Evolutionary conservation across 2,329 filamentous ascomycete genomes (phyloP), one percentile per base, ranked within the genome.

Genomic region (Cytospora piceicola): DNA sequence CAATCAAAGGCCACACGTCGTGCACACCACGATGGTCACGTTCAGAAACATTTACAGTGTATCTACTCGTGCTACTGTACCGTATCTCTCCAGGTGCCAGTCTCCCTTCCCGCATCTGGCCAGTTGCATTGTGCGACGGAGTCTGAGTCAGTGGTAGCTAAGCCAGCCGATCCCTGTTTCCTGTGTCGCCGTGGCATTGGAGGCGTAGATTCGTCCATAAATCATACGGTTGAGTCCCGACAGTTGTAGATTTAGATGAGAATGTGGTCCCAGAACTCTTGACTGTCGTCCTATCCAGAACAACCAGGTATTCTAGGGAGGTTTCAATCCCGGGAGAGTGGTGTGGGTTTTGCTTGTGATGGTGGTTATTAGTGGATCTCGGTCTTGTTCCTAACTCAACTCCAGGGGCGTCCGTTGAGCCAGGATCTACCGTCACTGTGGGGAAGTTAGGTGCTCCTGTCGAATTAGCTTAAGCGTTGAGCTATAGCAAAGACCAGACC

Each of bases 101-200:
- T 39, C 42, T 36, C 29, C 57, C 51, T 34, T 58, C 34, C 57
- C 65, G 51, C 24, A 65, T 65, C 46, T 60, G 62, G 65, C 54
- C 39, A 57, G 62, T 55, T 67, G 65, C 65, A 65, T 65, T 55
- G 65, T 67, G 63, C 55, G 58, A 65, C 65, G 34, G 34, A 32
- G 66, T 42, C 58, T 65, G 66, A 59, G 34, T 53, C 55, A 51
- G 62, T 36, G 54, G 52, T 53, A 52, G 54, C 27, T 53, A 24
- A 63, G n/a, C n/a, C 22, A 36, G 56, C 57, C 51, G 46, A 49
- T 42, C 61, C 60, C 58, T 59, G 49, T 29, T 22, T 24, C 32
- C 32, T 60, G 54, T 56, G 57, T 55, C 39, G 63, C 53, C 60
- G 55, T 63, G 61, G 57, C 61, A 46, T 52, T 57, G 53, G 53